phyloP scores from a whole-genome alignment of 768 basidiomycete genomes.

The Imleria badia region DNA sequence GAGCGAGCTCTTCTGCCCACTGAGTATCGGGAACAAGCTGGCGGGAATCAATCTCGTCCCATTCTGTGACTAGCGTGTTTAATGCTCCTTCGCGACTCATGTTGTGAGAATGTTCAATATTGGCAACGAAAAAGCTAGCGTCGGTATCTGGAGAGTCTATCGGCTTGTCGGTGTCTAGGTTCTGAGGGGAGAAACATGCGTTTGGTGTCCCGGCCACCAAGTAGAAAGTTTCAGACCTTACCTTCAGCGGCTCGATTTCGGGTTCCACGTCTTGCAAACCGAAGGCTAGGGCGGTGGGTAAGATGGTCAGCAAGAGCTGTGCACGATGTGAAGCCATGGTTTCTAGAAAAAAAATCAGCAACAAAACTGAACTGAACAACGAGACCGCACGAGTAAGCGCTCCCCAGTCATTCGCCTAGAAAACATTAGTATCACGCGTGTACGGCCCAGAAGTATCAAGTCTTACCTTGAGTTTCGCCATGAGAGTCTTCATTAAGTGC shows the following conservation, averaged over 20 bases:
- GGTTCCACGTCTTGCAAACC: conserved; percentile 49
- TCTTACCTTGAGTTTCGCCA: conserved; percentile 62
- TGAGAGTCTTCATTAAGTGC: conserved; percentile 55
- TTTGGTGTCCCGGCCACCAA: not conserved
- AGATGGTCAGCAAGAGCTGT: conserved; percentile 38
- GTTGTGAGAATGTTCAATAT: conserved; percentile 11
- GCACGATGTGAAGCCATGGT: conserved; percentile 47
- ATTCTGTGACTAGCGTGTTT: conserved; percentile 24
- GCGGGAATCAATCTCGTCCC: conserved; percentile 34
- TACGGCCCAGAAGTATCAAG: not conserved
- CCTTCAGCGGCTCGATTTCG: conserved; percentile 50
- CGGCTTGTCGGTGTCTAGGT: conserved; percentile 50
- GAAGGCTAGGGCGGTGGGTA: conserved; percentile 47
- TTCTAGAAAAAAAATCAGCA: conserved; percentile 30
- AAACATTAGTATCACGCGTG: not conserved
- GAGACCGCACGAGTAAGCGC: conserved; percentile 50
- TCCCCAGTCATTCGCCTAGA: conserved; percentile 62
- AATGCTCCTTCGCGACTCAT: conserved; percentile 13
- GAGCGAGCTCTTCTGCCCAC: conserved; percentile 42
- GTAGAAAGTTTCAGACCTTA: conserved; percentile 11
- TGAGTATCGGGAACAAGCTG: conserved; percentile 37
- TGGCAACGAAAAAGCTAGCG: conserved; percentile 36
- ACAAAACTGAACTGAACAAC: not conserved
- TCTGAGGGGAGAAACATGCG: conserved; percentile 33
- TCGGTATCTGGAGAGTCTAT: conserved; percentile 39